phyloP scores from a whole-genome alignment of 163 green algal species.

The Prototheca wickerhamii region DNA sequence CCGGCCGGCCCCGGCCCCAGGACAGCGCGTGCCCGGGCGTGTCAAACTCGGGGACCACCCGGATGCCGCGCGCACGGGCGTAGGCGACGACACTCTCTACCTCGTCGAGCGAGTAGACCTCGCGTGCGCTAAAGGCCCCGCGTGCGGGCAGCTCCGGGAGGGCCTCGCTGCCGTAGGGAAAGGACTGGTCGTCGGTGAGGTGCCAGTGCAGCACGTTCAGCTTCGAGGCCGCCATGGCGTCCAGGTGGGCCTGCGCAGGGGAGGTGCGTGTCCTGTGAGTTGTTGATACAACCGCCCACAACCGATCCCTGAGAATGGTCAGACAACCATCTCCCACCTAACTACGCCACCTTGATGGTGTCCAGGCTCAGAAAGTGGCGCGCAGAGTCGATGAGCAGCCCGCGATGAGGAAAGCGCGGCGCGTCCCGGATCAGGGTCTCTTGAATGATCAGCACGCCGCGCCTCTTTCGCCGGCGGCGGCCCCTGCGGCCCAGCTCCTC shows the following conservation, averaged over 20 bases:
- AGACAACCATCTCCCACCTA: neutral
- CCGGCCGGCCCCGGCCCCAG: conserved; percentile 36
- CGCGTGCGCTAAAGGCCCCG: conserved; percentile 23
- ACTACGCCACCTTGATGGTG: conserved; percentile 28
- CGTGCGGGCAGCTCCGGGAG: conserved; percentile 13
- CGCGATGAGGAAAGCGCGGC: conserved; percentile 43
- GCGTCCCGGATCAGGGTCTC: conserved; percentile 28
- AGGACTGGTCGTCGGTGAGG: conserved; percentile 45
- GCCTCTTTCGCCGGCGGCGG: neutral
- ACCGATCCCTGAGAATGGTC: neutral
- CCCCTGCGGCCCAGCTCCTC: neutral
- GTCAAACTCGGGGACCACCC: conserved; percentile 55
- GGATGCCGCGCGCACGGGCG: conserved; percentile 36
- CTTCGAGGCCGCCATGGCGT: conserved; percentile 52
- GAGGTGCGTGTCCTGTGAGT: neutral
- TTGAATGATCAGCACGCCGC: conserved; percentile 1
- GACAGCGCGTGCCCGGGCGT: conserved; percentile 42
- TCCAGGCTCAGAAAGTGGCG: conserved; percentile 59
- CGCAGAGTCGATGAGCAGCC: conserved; percentile 60
- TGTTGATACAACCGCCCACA: neutral
- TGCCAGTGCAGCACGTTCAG: conserved; percentile 67
- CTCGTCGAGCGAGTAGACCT: conserved; percentile 20
- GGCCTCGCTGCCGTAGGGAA: conserved; percentile 9
- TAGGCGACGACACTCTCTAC: conserved; percentile 32
- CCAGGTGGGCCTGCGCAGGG: conserved; percentile 32